Conservation (phyloP, 768 basidiomycete genomes). For the Lyophyllum shimeji region DNA sequence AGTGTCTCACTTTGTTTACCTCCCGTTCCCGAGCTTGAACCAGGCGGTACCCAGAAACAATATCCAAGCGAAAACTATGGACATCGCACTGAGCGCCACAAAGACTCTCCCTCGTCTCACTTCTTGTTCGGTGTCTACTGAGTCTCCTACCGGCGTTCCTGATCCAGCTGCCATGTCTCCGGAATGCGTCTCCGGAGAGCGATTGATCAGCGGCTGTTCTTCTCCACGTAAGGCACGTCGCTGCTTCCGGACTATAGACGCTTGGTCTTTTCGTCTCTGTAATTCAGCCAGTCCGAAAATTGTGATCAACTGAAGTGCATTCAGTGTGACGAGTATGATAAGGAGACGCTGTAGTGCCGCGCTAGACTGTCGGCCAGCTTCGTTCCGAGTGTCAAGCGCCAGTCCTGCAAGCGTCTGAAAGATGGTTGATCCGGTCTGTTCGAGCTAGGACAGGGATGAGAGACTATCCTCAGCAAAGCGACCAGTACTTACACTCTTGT, state of each 20-base stretch:
- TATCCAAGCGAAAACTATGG: conserved; percentile 58
- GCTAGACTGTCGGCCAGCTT: conserved; percentile 23
- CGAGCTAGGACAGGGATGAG: conserved; percentile 44
- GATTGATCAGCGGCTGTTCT: conserved; percentile 9
- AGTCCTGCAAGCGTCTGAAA: conserved; percentile 75
- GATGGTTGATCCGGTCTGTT: conserved; percentile 72
- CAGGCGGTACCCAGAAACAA: conserved; percentile 65
- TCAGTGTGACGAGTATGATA: conserved; percentile 54
- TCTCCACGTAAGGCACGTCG: conserved; percentile 1
- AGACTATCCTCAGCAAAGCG: background rate
- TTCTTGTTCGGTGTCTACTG: conserved; percentile 26
- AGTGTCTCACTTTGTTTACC: conserved; percentile 4
- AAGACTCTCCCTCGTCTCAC: conserved; percentile 51
- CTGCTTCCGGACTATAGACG: conserved; percentile 13
- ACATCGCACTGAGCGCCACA: conserved; percentile 34
- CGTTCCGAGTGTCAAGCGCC: conserved; percentile 50
- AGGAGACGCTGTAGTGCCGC: conserved; percentile 54
- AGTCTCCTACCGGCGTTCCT: conserved; percentile 22
- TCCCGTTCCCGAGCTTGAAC: conserved; percentile 49
- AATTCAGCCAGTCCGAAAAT: conserved; percentile 50
- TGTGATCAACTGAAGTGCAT: conserved; percentile 53
- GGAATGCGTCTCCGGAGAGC: conserved; percentile 13
- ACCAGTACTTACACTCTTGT: conserved; percentile 62
- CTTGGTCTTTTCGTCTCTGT: conserved; percentile 39
- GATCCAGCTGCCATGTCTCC: conserved; percentile 21